phyloP scores from a whole-genome alignment of 805 yeast species.

The Metschnikowia orientalis region DNA sequence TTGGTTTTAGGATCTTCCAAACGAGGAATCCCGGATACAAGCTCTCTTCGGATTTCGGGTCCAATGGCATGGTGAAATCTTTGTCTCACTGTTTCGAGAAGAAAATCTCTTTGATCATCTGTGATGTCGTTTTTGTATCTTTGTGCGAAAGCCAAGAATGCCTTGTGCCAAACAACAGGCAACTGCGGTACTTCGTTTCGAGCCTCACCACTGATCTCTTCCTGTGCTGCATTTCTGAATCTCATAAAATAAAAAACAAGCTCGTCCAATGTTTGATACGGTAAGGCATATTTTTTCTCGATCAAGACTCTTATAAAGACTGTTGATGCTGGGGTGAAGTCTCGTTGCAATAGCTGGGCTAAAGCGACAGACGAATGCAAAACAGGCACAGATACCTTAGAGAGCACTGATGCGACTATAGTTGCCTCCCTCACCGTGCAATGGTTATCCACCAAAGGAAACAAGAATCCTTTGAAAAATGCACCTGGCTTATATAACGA shows the following conservation, averaged over 20 bases:
- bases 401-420: conserved; percentile 85
- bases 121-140: conserved; percentile 96
- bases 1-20: conserved; percentile 24
- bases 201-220: conserved; percentile 31
- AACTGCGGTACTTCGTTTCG: conserved; percentile 50
- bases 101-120: conserved; percentile 95
- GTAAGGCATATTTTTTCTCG: conserved; percentile 94
- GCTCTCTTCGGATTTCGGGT: conserved; percentile 91
- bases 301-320: conserved; percentile 84
- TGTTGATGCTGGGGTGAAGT: conserved; percentile 83
- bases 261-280: conserved; percentile 93
- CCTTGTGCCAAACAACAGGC: conserved; percentile 97
- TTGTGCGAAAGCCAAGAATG: conserved; percentile 90
- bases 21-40: conserved; percentile 79
- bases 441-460: conserved; percentile 84
- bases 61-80: conserved; percentile 86
- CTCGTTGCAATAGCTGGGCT: conserved; percentile 72
- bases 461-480: conserved; percentile 91
- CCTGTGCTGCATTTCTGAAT: conserved; percentile 62
- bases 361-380: conserved; percentile 95
- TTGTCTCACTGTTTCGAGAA: conserved; percentile 84
- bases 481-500: conserved; percentile 96
- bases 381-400: conserved; percentile 88
- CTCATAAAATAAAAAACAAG: conserved; percentile 91
- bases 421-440: conserved; percentile 93